Evolutionary conservation across 225 moss, liverwort and hornwort species (phyloP), one percentile per base, ranked within the genome.

Genomic region (Sphagnum contortum): DNA sequence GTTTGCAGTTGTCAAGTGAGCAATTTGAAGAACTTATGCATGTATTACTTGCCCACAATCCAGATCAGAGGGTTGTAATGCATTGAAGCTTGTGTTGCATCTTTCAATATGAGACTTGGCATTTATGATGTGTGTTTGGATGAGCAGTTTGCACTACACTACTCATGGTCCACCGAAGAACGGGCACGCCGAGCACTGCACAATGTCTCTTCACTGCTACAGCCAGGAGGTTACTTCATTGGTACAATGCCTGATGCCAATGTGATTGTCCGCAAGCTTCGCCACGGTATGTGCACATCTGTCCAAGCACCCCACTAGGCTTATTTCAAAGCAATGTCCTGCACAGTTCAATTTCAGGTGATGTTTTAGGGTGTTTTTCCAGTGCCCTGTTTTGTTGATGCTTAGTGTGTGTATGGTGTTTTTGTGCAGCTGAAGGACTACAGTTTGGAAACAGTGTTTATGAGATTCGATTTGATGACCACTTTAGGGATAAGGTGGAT

Each of bases 241-340:
- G 96, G 96, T 74, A 98, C 96, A 60, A 98, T 98, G 85, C 96
- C 93, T 61, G 93, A 98, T 77, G 90, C 96, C 65, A 89, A 93
- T 70, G 87, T 98, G 50, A 83, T 98, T 49, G 93, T 98, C 54
- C 88, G 92, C 67, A 98, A 98, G 76, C 85, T 98, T 58, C 80
- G 96, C 64, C 76, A 80, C 68, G 83, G 83, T 87, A 73, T 49
- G 4, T 29, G 29, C 4, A 9, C 4, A 12, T 3, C 49, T 46
- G 47, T 62, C 44, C 5, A 12, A 12, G 58, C 5, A 62, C 49
- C 47, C 44, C 49, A 29, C n/a, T 62, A 45, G 47, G 9, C 44
- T 5, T 59, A 8, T 8, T 5, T 12, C 5, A 12, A 59, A 9
- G 8, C 5, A 59, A 44, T 59, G 8, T 4, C 5, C 1, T 5